Evolutionary conservation across 2,329 filamentous ascomycete genomes (phyloP).

Genomic region (Penicillium sclerotigenum): DNA sequence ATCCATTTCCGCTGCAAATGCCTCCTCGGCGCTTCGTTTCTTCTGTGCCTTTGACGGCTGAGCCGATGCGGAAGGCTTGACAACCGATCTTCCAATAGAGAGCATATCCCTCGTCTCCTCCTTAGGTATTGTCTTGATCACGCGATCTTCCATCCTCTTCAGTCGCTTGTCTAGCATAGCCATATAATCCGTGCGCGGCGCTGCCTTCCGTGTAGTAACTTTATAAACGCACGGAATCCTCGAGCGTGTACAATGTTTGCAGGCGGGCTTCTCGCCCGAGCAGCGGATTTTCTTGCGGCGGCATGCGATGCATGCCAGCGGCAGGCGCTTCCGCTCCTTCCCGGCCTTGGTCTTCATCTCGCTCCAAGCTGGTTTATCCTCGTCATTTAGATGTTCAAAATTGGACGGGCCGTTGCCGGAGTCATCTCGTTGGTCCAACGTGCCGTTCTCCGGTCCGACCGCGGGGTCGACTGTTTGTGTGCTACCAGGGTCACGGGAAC

Average conservation of each 20-base stretch:
- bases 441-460: slow-evolving; percentile 18
- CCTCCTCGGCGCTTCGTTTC: slow-evolving; percentile 82
- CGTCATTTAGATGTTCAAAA: slow-evolving; percentile 43
- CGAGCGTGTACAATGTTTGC: slow-evolving; percentile 91
- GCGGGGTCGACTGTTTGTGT: slow-evolving; percentile 25
- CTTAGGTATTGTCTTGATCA: slow-evolving; percentile 92
- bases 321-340: slow-evolving; percentile 89
- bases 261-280: slow-evolving; percentile 94
- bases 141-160: slow-evolving; percentile 95
- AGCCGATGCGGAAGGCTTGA: slow-evolving; percentile 71
- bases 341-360: slow-evolving; percentile 88
- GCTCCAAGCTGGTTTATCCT: slow-evolving; percentile 66
- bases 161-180: slow-evolving; percentile 95
- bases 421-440: slow-evolving; percentile 24
- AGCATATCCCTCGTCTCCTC: slow-evolving; percentile 68
- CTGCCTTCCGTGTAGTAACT: slow-evolving; percentile 88
- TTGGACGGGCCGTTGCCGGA: slow-evolving; percentile 20
- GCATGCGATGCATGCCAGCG: slow-evolving; percentile 92
- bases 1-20: slow-evolving; percentile 77
- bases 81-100: slow-evolving; percentile 71
- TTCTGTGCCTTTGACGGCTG: slow-evolving; percentile 60
- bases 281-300: slow-evolving; percentile 96
- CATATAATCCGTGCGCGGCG: slow-evolving; percentile 96
- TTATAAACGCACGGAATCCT: slow-evolving; percentile 97
- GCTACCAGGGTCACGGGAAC: slow-evolving; percentile 36